phyloP scores from a whole-genome alignment of 257 asterid genomes.

The Nicotiana paniculata region DNA sequence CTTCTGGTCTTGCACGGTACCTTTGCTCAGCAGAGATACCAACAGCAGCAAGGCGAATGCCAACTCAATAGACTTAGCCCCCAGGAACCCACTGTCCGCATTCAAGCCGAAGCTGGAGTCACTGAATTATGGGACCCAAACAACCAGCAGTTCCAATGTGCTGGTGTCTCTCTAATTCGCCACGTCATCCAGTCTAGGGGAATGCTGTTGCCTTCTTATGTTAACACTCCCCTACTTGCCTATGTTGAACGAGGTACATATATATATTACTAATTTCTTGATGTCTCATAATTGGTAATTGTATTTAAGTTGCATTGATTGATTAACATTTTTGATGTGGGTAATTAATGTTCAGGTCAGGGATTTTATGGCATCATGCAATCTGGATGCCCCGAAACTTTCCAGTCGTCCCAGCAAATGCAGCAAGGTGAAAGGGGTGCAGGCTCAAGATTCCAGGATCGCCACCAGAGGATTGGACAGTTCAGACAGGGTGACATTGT shows the following conservation, averaged over 20 bases:
- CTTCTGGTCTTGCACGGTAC: conserved; percentile 24
- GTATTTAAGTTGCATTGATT: neutral
- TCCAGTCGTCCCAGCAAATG: conserved; percentile 19
- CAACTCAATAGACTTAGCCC: conserved; percentile 39
- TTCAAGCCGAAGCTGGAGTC: conserved; percentile 47
- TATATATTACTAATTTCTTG: too few relatives aligned
- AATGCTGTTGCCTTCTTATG: conserved; percentile 50
- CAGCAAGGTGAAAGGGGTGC: neutral
- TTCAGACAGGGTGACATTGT: conserved; percentile 23
- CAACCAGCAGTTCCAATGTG: conserved; percentile 45
- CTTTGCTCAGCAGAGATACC: conserved; percentile 30
- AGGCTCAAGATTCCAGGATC: conserved; percentile 12
- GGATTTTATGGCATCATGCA: conserved; percentile 45
- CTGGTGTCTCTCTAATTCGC: conserved; percentile 42
- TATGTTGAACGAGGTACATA: conserved; percentile 28
- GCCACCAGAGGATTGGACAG: conserved; percentile 26
- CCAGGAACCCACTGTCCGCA: conserved; percentile 29
- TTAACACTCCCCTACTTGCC: conserved; percentile 48
- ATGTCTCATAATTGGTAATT: neutral
- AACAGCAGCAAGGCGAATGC: conserved; percentile 39
- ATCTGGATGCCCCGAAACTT: conserved; percentile 66
- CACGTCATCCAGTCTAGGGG: conserved; percentile 35
- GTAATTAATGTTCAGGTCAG: conserved; percentile 24
- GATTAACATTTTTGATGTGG: neutral
- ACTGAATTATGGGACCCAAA: conserved; percentile 52